Base-by-base conservation (phyloP, 129 eudicot species). In the Flaveria trinervia region DNA sequence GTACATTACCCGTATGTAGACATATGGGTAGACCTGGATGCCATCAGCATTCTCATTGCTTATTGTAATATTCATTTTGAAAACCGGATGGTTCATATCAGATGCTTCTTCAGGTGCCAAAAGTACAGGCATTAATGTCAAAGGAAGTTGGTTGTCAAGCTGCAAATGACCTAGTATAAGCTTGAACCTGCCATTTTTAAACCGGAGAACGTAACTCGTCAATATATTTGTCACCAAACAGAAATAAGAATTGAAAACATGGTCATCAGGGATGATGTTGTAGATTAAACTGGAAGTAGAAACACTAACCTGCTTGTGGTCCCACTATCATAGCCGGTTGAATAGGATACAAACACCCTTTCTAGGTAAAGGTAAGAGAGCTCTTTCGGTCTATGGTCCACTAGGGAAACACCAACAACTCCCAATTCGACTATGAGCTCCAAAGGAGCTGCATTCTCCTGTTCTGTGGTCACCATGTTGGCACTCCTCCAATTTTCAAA, bases 361-460 rank as follows among this genome's bases (percentile, higher is more conserved):
- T 94, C 97, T 51, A 94, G 81, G 83, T 91, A 94, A 76, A 94
- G 75, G 77, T 89, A 94, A 20, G 85, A 87, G 51, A 94, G 89
- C 86, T 94, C 98, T 86, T 86, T 91, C 64, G 98, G 98, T 81
- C 84, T 87, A 74, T 94, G 97, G 87, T 94, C 98, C 65, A 94
- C 92, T 72, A 94, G 65, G 57, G 98, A 94, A 79, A 94, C 74
- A 33, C 98, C 98, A 79, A 91, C 87, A 22, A 88, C 97, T 74
- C 97, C 98, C 73, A 94, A 65, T 78, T 94, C 98, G 14, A 91
- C 83, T 78, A 87, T 86, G 59, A 94, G 77, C 82, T 94, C 98
- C 26, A 94, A 49, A 16, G 97, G 96, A 73, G 96, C 81, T 79
- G 81, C 83, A 55, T 84, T 82, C 67, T 83, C 88, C 69, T 70